Evolutionary conservation across 2,329 filamentous ascomycete genomes (phyloP), one percentile per base, ranked within the genome.

Genomic region (Diaporthe velutina): DNA sequence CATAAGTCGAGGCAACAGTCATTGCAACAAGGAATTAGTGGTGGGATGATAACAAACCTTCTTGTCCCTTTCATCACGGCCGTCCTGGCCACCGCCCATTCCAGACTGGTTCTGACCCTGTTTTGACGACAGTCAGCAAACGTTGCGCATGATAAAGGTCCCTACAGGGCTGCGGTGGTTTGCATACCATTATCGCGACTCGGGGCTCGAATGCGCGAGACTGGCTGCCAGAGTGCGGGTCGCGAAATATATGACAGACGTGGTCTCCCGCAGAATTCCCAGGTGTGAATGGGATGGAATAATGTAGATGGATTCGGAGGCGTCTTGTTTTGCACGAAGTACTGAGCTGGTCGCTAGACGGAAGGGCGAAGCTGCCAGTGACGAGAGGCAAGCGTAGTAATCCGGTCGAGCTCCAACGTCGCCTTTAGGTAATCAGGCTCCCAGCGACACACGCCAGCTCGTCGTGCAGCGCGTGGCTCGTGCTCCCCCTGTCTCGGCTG

Each of bases 21-120:
- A 35, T 55, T 30, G 78, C 60, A 48, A 70, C 17, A 48, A 10
- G 45, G 13, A 42, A 15, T 13, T 22, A 38, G 35, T 35, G 71
- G 30, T 5, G 19, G 48, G 2, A 33, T 8, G 5, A 45, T 61
- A 40, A 73, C 84, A 73, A 86, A 94, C 96, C 91, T 98, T 98
- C 90, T 98, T 98, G 82, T 97, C 96, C 87, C 96, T 96, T 22
- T 94, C 93, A 80, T 96, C 93, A 78, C 93, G 93, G 78, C 93
- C 93, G 82, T 96, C 95, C 76, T 92, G 91, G 66, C 75, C 75
- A 73, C 92, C 92, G 80, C 94, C 95, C 87, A 97, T 93, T 82
- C 94, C 95, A 84, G 96, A 98, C 85, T 97, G 93, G 80, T 93
- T 93, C 86, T 95, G 93, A 89, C 94, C 94, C 94, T 95, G 78